Percentiles rank a stretch among this genome's conserved stretches.
phyloP scores from a whole-genome alignment of 306 rosid genomes.

The Citrullus colocynthis region DNA sequence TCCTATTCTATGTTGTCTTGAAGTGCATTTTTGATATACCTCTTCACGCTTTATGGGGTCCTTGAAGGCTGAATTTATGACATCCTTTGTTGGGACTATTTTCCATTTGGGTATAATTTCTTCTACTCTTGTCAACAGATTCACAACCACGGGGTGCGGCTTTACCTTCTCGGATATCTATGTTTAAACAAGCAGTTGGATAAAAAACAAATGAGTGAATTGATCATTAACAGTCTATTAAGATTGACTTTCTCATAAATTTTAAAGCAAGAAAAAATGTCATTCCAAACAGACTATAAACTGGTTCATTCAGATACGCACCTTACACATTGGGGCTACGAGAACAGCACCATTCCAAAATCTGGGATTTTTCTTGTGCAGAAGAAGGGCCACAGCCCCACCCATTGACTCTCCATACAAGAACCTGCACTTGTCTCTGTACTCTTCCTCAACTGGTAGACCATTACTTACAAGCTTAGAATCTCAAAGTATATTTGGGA shows the following conservation, averaged over 20 bases:
- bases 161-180: slow-evolving; percentile 78
- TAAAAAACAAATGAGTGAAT: too few species aligned
- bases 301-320: background rate
- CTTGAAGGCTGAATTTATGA: slow-evolving; percentile 58
- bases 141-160: slow-evolving; percentile 59
- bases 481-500: background rate
- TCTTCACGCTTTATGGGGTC: slow-evolving; percentile 53
- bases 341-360: slow-evolving; percentile 84
- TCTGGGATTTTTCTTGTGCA: slow-evolving; percentile 56
- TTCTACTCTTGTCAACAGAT: slow-evolving; percentile 43
- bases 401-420: slow-evolving; percentile 97
- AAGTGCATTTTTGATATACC: slow-evolving; percentile 16
- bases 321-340: slow-evolving; percentile 96
- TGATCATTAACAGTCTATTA: background rate
- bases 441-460: slow-evolving; percentile 37
- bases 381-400: slow-evolving; percentile 55
- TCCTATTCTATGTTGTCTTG: background rate
- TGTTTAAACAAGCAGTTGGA: background rate
- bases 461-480: background rate
- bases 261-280: too few species aligned
- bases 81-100: slow-evolving; percentile 71
- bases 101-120: slow-evolving; percentile 74
- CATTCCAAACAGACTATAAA: background rate
- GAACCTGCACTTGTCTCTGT: slow-evolving; percentile 40
- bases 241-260: background rate